Evolutionary conservation across 805 yeast species (phyloP), one percentile per base, ranked within the genome.

Genomic region (Saccharomyces jurei): DNA sequence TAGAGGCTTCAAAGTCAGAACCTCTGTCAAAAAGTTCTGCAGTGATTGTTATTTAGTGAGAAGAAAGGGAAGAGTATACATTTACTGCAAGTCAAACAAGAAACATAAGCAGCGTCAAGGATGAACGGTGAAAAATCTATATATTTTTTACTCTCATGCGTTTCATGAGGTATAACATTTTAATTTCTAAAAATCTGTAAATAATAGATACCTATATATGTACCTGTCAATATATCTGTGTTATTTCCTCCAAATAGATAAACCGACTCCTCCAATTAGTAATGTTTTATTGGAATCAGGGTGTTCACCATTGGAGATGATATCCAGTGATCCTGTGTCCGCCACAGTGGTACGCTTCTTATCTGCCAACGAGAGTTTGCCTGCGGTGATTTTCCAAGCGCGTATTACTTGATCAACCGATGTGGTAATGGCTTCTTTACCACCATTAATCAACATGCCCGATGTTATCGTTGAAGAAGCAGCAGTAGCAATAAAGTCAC

Each of bases 41-140:
- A 78, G 85, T 41, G 94, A 89, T 69, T 94, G 99, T 71, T 87
- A 86, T 63, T 81, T 89, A 72, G 97, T 94, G 10, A 86, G 95
- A 73, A 86, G 98, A 72, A 94, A 91, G 74, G 99, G 99, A 46
- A 80, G 94, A 65, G 92, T 91, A 11, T 89, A 89, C 60, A 96
- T 94, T 44, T 85, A 88, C 68, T 92, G 99, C 78, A 94, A 91
- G 71, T 78, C 94, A 50, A 89, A 91, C 69, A 89, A 90, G 58
- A 89, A 89, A 69, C 98, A 91, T 73, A 91, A 91, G 73, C 97
- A 91, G 73, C 88, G 96, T 71, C 96, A 89, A 71, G 89, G 89
- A 62, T 84, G 69, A 50, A 41, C 32, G 29, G 14, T 9, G 41
- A 2, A 17, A 17, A n/a, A 17, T 8, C 13, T 25, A 13, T 17